A percentile compares a stretch with the other conserved stretches of the same genome.
phyloP scores from a whole-genome alignment of 2,329 filamentous ascomycete species.

The Fusarium nelsonii region DNA sequence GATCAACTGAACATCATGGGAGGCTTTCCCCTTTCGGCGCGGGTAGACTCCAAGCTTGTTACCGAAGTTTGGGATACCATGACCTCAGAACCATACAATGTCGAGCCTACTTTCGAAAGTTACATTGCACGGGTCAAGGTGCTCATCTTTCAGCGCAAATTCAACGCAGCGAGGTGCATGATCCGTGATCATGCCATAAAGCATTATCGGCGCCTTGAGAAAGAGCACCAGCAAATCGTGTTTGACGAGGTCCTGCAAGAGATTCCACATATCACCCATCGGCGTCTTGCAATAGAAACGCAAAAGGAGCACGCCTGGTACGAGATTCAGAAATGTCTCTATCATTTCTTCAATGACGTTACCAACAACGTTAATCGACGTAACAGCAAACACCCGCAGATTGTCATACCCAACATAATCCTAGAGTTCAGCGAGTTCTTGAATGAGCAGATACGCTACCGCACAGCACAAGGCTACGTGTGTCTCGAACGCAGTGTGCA shows the following conservation, averaged over 20 bases:
- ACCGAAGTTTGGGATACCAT: conserved; percentile 70
- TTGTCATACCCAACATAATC: conserved; percentile 50
- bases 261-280: conserved; percentile 29
- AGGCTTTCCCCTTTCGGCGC: conserved; percentile 43
- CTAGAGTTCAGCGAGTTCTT: conserved; percentile 54
- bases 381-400: conserved; percentile 35
- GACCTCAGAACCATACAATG: conserved; percentile 67
- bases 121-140: conserved; percentile 60
- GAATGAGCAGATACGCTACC: conserved; percentile 49
- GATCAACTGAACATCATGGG: conserved; percentile 55
- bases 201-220: conserved; percentile 49
- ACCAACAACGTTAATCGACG: conserved; percentile 43
- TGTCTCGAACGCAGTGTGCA: conserved; percentile 43
- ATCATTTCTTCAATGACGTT: conserved; percentile 45
- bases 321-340: conserved; percentile 49
- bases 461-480: conserved; percentile 51
- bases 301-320: conserved; percentile 52
- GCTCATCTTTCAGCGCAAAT: conserved; percentile 50
- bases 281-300: conserved; percentile 48
- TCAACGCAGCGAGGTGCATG: conserved; percentile 52
- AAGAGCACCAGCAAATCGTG: conserved; percentile 47
- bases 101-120: conserved; percentile 69
- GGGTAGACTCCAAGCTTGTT: conserved; percentile 60
- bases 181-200: conserved; percentile 59
- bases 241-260: conserved; percentile 52